Evolutionary conservation across 441 rosid species (phyloP).

Genomic region (Populus hybrid): DNA sequence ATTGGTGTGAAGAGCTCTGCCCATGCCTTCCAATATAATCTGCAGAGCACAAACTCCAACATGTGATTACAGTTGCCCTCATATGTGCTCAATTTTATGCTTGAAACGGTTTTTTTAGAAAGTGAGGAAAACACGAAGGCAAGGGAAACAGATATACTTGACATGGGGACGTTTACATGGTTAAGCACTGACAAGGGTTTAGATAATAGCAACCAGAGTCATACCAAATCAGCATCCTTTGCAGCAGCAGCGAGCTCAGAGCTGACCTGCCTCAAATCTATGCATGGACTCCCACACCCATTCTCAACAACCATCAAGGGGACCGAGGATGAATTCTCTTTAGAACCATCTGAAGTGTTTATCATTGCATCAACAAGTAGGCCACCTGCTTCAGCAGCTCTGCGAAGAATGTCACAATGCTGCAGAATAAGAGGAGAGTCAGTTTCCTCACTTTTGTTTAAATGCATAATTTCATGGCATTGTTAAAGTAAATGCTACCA

Average conservation of each 20-base stretch:
- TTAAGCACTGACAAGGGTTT: constrained; percentile 1
- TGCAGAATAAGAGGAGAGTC: constrained; percentile 32
- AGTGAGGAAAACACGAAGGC: background rate
- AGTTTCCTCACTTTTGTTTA: constrained; percentile 14
- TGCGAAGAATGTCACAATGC: constrained; percentile 94
- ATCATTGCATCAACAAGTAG: constrained; percentile 94
- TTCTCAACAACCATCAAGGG: constrained; percentile 98
- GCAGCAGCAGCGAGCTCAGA: constrained; percentile 98
- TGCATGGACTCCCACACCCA: constrained; percentile 99
- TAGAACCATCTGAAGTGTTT: constrained; percentile 52
- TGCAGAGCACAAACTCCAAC: constrained; percentile 28
- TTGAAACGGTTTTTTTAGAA: constrained; percentile 3
- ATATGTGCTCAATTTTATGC: background rate
- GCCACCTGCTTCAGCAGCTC: constrained; percentile 97
- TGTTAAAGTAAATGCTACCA: background rate
- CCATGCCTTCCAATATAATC: constrained; percentile 99
- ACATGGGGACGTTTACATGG: background rate
- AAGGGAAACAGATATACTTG: background rate
- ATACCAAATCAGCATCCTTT: constrained; percentile 93
- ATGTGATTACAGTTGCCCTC: constrained; percentile 10
- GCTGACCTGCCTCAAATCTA: constrained; percentile 96
- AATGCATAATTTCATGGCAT: background rate
- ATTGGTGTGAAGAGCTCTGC: constrained; percentile 94
- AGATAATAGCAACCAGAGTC: constrained; percentile 9
- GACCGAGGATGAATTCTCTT: constrained; percentile 60